Evolutionary conservation across 345 rosid species (phyloP), one percentile per base, ranked within the genome.

Genomic region (Bruguiera gymnorhiza): DNA sequence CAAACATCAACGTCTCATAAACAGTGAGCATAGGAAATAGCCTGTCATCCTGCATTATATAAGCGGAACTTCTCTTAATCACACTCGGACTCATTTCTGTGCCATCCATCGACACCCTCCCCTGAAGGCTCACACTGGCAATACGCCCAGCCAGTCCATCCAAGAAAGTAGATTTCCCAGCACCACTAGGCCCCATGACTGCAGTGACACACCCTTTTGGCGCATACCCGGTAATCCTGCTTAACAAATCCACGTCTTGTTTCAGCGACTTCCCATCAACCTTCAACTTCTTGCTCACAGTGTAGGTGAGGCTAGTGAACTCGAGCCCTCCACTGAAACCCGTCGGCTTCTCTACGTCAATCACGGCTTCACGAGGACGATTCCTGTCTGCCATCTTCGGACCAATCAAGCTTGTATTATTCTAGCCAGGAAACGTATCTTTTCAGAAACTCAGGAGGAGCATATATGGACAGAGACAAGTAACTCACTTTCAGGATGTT

Each of bases 141-240:
- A 86, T 88, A 18, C 85, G 74, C 16, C 90, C 90, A 0, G 87
- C 90, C 63, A 88, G 23, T n/a, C 78, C 90, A 52, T 88, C 93
- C 60, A 88, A 65, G 13, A 88, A 60, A 2, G 93, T 88, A 7
- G 93, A 88, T 75, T 88, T 88, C 39, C 90, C 90, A 0, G 93
- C 90, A 30, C 90, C 93, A 37, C 93, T 88, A 0, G 89, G 89
- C 62, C 90, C 93, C 90, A 88, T 86, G 51, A 88, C 89, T 0
- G 90, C 93, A 4, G 87, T 88, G 71, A 88, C 62, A 74, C 85
- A 84, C 1, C 93, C 90, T 73, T 86, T 86, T 0, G 93, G 90
- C 8, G 89, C 90, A 31, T 83, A 79, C 10, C 93, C 93, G 3
- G 90, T 84, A 46, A 88, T 88, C 72, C 43, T 75, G 32, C 83